Evolutionary conservation across 2,329 filamentous ascomycete genomes (phyloP), one percentile per base, ranked within the genome.

Genomic region (Cercospora sp.): DNA sequence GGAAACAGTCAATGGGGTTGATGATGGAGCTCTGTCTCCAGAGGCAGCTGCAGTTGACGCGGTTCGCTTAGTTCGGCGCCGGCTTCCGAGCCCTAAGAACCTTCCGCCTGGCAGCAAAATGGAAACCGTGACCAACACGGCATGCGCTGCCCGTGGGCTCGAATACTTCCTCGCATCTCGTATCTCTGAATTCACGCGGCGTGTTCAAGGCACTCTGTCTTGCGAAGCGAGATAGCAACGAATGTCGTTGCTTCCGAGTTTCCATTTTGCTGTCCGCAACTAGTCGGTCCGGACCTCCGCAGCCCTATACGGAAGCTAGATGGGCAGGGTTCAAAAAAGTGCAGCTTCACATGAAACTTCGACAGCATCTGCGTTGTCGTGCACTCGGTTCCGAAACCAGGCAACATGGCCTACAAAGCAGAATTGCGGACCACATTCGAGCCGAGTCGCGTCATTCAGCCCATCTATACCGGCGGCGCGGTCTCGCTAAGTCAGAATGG

Each of bases 381-480:
- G 37, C 55, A 30, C 26, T 26, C 12, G 28, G 16, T 51, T 10
- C 43, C 18, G 37, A 12, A 61, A 8, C 13, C n/a, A 51, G 28
- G 40, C 53, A 69, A 43, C 6, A 86, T 85, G 84, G 82, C 83
- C 74, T 86, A 86, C 76, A 85, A 86, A 79, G 80, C 85, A 69
- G 82, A 82, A 49, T 80, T 85, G 74, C 96, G 93, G 84, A 97
- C 93, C 67, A 97, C 94, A 3, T 99, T 97, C 80, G 92, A 96
- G 77, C 88, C 91, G 67, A 87, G 87, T 72, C 89, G 91, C 76
- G 91, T 93, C 59, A 91, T 99, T 66, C 91, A 93, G 75, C 95
- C 95, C 21, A 94, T 98, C 61, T 97, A 95, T 78, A 97, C 94
- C 1, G 95, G 95, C 65, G 95, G 95, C 53, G 90, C 91, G 72